phyloP scores from a whole-genome alignment of 768 basidiomycete genomes.

The Tricholoma bakamatsutake region DNA sequence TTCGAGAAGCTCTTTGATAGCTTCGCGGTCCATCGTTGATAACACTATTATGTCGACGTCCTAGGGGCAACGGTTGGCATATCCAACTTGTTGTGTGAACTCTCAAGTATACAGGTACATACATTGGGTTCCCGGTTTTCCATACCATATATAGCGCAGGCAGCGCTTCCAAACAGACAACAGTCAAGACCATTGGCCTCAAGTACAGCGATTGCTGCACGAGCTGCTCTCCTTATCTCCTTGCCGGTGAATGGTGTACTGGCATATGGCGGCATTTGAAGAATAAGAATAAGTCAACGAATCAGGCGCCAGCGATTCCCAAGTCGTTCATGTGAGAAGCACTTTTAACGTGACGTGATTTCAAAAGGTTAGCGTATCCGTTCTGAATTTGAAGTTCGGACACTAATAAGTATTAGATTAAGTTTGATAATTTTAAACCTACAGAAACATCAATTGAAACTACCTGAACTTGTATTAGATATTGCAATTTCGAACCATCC shows the following conservation, averaged over 20 bases:
- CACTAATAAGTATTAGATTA: too few species aligned
- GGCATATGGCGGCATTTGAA: neutral
- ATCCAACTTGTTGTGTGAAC: too few species aligned
- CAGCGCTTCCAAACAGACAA: slow-evolving; percentile 35
- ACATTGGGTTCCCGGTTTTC: slow-evolving; percentile 29
- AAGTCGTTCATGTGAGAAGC: too few species aligned
- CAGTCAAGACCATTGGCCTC: slow-evolving; percentile 20
- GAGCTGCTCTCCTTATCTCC: slow-evolving; percentile 22
- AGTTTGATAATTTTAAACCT: too few species aligned
- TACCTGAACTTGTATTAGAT: too few species aligned
- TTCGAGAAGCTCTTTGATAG: slow-evolving; percentile 34
- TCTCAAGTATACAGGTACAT: slow-evolving; percentile 5
- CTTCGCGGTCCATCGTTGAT: slow-evolving; percentile 26
- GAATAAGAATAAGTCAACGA: too few species aligned
- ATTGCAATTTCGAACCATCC: too few species aligned
- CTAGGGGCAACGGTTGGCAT: slow-evolving; percentile 18
- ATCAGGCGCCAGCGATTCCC: too few species aligned
- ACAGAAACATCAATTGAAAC: too few species aligned
- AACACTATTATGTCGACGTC: slow-evolving; percentile 44
- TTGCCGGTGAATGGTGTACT: slow-evolving; percentile 4
- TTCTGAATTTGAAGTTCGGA: too few species aligned
- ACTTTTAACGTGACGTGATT: too few species aligned
- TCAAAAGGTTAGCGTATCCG: too few species aligned
- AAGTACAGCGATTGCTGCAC: slow-evolving; percentile 20
- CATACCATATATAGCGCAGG: slow-evolving; percentile 34